Conservation (phyloP, 345 rosid species). For the Sonneratia alba region DNA sequence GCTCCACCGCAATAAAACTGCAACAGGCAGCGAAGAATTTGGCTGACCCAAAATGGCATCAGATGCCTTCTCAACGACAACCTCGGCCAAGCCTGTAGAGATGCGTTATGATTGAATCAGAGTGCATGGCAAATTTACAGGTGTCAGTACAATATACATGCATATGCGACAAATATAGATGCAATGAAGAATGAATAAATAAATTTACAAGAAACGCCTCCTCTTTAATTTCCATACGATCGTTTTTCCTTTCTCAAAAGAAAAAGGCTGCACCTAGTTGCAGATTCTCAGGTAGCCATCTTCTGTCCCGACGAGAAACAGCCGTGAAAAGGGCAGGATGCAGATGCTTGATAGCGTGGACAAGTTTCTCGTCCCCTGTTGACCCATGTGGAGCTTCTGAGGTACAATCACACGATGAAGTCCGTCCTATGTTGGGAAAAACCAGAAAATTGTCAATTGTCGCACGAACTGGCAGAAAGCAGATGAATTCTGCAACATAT, state of each 20-base stretch:
- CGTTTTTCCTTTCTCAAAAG: not conserved
- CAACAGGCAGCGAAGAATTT: no score
- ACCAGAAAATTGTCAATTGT: not conserved
- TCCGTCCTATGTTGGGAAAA: conserved; percentile 41
- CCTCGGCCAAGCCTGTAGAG: not conserved
- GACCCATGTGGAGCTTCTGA: conserved; percentile 51
- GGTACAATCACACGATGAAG: conserved; percentile 41
- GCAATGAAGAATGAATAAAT: not conserved
- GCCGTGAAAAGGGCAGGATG: conserved; percentile 61
- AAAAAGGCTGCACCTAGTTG: conserved; percentile 25
- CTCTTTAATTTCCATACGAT: not conserved
- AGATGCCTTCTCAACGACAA: no score
- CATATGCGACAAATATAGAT: not conserved
- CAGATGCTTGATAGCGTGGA: conserved; percentile 66
- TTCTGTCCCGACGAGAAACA: conserved; percentile 81
- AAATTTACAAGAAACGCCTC: not conserved
- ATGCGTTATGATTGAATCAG: not conserved
- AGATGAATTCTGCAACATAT: not conserved
- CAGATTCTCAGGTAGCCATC: conserved; percentile 78
- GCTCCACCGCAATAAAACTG: no score
- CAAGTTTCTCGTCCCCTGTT: conserved; percentile 45
- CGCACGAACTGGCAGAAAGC: not conserved
- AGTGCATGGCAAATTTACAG: not conserved
- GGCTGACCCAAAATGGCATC: no score
- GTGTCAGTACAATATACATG: not conserved